Percentiles rank a stretch among this genome's conserved stretches.
Conservation (phyloP, 2,329 filamentous ascomycete genomes). For the Cyanodermella asteris region DNA sequence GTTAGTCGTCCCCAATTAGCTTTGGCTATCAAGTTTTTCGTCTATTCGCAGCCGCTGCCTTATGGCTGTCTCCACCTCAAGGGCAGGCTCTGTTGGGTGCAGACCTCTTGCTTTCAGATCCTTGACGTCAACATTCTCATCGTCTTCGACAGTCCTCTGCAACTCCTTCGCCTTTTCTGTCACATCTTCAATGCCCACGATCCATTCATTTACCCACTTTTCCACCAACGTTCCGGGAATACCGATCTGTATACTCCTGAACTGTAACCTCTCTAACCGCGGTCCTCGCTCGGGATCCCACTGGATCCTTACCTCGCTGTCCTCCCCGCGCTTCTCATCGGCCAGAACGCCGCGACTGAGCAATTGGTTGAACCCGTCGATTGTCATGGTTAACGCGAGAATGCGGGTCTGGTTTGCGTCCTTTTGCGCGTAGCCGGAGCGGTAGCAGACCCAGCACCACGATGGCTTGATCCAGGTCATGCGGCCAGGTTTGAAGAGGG, state of each 20-base stretch:
- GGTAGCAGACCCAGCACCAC: slow-evolving; percentile 44
- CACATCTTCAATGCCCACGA: slow-evolving; percentile 35
- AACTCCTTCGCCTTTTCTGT: slow-evolving; percentile 29
- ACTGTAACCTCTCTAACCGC: slow-evolving; percentile 21
- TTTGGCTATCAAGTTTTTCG: no score
- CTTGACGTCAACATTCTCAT: slow-evolving; percentile 10
- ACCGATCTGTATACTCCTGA: slow-evolving; percentile 40
- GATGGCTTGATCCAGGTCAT: slow-evolving; percentile 47
- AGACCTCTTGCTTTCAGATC: slow-evolving; percentile 3
- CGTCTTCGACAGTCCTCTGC: slow-evolving; percentile 23
- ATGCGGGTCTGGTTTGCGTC: slow-evolving; percentile 32
- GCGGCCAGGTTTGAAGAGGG: slow-evolving; percentile 28
- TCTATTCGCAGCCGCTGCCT: no score
- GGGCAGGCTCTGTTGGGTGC: slow-evolving; percentile 3
- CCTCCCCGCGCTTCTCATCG: slow-evolving; percentile 8
- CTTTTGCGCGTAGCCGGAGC: slow-evolving; percentile 37
- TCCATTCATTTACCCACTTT: slow-evolving; percentile 29
- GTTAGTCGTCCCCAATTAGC: no score
- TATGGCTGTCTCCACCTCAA: slow-evolving; percentile 5
- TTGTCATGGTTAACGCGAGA: slow-evolving; percentile 34
- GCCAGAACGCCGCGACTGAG: slow-evolving; percentile 17
- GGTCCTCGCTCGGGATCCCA: slow-evolving; percentile 40
- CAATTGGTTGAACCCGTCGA: slow-evolving; percentile 26
- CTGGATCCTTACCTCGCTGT: slow-evolving; percentile 29
- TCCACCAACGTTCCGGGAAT: slow-evolving; percentile 26